These are phyloP conservation scores for Chalara sp. DNA, from an alignment of 2,329 filamentous ascomycete species.

Conservation along the genomic window DNA sequence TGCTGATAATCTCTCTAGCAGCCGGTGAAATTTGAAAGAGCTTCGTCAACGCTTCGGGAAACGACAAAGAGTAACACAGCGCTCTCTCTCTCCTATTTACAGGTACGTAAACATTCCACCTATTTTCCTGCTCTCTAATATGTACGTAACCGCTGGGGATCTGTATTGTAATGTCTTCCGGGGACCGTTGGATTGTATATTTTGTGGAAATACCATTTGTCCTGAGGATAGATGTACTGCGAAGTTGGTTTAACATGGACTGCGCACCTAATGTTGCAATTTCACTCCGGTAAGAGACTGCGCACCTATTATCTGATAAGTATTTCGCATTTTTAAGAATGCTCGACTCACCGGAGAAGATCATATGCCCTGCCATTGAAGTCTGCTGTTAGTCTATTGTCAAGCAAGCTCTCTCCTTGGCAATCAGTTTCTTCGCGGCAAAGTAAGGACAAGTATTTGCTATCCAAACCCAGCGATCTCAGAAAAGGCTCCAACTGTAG, in stretches of 20 bases:
- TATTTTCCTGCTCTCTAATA: constrained; percentile 3
- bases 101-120: constrained; percentile 8
- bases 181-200: constrained; percentile 1
- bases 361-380: constrained; percentile 11
- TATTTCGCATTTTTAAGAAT: background rate
- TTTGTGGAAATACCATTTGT: constrained; percentile 5
- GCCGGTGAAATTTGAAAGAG: constrained; percentile 4
- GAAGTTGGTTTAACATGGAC: constrained; percentile 2
- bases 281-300: constrained; percentile 9
- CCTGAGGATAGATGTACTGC: background rate
- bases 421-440: constrained; percentile 8
- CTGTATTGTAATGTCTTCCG: background rate
- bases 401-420: constrained; percentile 1
- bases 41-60: constrained; percentile 7
- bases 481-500: constrained; percentile 9
- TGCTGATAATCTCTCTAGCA: constrained; percentile 6
- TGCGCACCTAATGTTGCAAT: background rate
- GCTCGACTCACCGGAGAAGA: constrained; percentile 6
- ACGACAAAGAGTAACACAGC: constrained; percentile 3
- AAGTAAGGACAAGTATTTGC: constrained; percentile 6
- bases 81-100: constrained; percentile 1
- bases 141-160: constrained; percentile 5
- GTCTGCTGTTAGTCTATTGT: constrained; percentile 2
- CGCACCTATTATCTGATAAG: constrained; percentile 5
- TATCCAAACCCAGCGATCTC: constrained; percentile 1